Evolutionary conservation across 768 basidiomycete species (phyloP).

Genomic region (Russula lepida): DNA sequence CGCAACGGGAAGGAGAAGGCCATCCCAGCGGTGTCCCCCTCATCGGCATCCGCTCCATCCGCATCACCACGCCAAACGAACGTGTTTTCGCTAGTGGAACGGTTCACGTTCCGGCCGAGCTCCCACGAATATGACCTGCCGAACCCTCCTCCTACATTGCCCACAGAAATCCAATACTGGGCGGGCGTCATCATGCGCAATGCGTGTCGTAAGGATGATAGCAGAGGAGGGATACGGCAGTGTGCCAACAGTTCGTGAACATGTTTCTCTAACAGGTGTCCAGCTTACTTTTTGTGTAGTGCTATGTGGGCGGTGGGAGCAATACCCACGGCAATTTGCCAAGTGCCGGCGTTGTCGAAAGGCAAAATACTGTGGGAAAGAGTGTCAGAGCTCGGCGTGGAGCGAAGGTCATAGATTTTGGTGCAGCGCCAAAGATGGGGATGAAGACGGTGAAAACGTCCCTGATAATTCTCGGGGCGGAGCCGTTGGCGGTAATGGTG

Average conservation of each 20-base stretch:
- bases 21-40: conserved; percentile 20
- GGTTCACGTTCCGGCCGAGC: conserved; percentile 92
- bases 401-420: conserved; percentile 93
- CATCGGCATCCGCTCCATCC: conserved; percentile 24
- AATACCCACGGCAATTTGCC: conserved; percentile 87
- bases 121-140: conserved; percentile 67
- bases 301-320: conserved; percentile 94
- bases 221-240: conserved; percentile 85
- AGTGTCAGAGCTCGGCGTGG: conserved; percentile 95
- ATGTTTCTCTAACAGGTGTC: neutral
- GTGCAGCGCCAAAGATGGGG: conserved; percentile 64
- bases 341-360: conserved; percentile 94
- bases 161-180: conserved; percentile 95
- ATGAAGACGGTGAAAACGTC: conserved; percentile 31
- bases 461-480: neutral
- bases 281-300: conserved; percentile 35
- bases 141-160: conserved; percentile 60
- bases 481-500: neutral
- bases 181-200: conserved; percentile 99
- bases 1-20: conserved; percentile 44
- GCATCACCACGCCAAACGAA: conserved; percentile 55
- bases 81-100: conserved; percentile 91
- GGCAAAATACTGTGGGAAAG: conserved; percentile 97
- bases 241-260: conserved; percentile 83
- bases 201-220: conserved; percentile 96